phyloP scores from a whole-genome alignment of 1,284 basidiomycete genomes.

The Boletellus dicymbophilus region DNA sequence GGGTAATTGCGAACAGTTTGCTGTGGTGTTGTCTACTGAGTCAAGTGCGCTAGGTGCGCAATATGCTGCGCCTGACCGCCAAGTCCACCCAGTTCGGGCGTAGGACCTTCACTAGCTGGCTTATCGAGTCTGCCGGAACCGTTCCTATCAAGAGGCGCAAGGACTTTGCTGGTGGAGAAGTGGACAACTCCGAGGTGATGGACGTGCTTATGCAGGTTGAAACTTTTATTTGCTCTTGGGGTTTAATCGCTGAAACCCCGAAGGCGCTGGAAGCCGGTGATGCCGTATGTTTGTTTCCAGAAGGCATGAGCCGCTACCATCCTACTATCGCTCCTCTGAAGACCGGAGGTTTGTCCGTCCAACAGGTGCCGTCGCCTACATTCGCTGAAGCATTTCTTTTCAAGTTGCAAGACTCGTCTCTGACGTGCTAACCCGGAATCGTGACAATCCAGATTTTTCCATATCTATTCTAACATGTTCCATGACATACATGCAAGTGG shows the following conservation, averaged over 20 bases:
- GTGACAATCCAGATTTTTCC: constrained; percentile 66
- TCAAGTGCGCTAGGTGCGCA: constrained; percentile 46
- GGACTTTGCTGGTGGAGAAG: constrained; percentile 54
- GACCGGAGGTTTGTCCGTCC: constrained; percentile 64
- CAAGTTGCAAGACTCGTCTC: constrained; percentile 81
- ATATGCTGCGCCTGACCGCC: constrained; percentile 79
- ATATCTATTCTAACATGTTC: constrained; percentile 77
- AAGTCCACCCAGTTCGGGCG: constrained; percentile 85
- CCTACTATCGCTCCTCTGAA: constrained; percentile 82
- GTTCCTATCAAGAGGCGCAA: constrained; percentile 78
- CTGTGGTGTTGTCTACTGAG: constrained; percentile 6
- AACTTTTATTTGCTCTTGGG: neutral
- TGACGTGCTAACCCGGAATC: constrained; percentile 73
- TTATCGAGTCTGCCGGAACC: constrained; percentile 84
- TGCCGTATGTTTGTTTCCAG: constrained; percentile 80
- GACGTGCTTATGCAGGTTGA: constrained; percentile 63
- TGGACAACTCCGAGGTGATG: constrained; percentile 73
- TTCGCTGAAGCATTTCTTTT: constrained; percentile 4
- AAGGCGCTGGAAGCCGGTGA: constrained; percentile 78
- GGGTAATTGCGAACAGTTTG: constrained; percentile 41
- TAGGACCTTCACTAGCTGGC: constrained; percentile 83
- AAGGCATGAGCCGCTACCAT: constrained; percentile 82
- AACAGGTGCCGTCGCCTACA: neutral
- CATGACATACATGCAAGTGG: constrained; percentile 74
- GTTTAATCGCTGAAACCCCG: neutral